Conservation (phyloP, 495 filamentous ascomycete genomes). For the Xylaria sp. region DNA sequence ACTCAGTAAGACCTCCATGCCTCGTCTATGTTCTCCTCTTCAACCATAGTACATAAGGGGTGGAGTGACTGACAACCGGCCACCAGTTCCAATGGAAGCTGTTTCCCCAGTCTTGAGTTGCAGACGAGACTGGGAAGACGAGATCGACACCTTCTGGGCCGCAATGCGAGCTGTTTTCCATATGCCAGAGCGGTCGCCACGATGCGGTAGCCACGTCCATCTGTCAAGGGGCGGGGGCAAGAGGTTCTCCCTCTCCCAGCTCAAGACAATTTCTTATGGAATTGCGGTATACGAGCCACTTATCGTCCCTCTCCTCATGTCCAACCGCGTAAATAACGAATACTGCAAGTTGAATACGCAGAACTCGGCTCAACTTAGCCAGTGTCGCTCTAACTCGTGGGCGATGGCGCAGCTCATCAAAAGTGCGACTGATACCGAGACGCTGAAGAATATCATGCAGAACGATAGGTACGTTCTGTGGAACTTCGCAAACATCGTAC, state of each 20-base stretch:
- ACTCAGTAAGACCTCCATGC: slow-evolving; percentile 4
- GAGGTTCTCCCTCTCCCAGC: slow-evolving; percentile 30
- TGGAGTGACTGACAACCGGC: slow-evolving; percentile 15
- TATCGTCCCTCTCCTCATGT: slow-evolving; percentile 26
- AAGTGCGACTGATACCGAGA: slow-evolving; percentile 17
- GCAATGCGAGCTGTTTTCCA: slow-evolving; percentile 33
- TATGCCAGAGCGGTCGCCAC: slow-evolving; percentile 24
- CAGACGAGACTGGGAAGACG: slow-evolving; percentile 15
- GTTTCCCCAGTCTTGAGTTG: slow-evolving; percentile 33
- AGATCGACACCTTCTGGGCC: slow-evolving; percentile 33
- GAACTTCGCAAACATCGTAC: slow-evolving; percentile 37
- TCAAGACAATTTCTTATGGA: slow-evolving; percentile 33
- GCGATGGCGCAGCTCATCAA: slow-evolving; percentile 29
- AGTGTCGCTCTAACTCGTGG: background rate
- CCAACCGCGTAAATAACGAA: slow-evolving; percentile 28
- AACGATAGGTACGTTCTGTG: slow-evolving; percentile 32
- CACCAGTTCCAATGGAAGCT: slow-evolving; percentile 33
- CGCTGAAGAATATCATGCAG: slow-evolving; percentile 32
- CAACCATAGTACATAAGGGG: background rate
- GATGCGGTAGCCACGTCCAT: slow-evolving; percentile 33
- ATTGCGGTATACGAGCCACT: slow-evolving; percentile 31
- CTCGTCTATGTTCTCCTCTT: background rate
- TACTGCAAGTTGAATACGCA: slow-evolving; percentile 31
- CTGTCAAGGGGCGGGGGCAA: slow-evolving; percentile 25
- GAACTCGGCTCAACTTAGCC: slow-evolving; percentile 13